These are phyloP conservation scores for Geoglossum glabrum DNA, from an alignment of 495 filamentous ascomycete species.

Conservation along the genomic window DNA sequence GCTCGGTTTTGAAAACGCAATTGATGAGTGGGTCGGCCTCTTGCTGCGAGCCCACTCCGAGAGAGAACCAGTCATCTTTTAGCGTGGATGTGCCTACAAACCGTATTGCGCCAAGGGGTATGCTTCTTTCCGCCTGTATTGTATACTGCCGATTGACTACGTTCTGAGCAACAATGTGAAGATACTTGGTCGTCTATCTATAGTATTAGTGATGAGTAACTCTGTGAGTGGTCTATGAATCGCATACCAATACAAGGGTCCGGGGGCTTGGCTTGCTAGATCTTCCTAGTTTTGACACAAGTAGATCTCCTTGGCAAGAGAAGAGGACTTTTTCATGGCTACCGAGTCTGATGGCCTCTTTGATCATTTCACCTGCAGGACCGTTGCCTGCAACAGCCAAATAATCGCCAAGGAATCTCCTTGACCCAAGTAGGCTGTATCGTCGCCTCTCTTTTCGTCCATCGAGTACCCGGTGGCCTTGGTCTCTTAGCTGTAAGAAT, in stretches of 20 bases:
- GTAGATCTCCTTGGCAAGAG: slow-evolving; percentile 70
- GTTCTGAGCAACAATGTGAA: slow-evolving; percentile 72
- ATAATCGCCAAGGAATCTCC: slow-evolving; percentile 91
- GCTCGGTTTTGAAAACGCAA: slow-evolving; percentile 91
- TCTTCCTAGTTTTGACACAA: slow-evolving; percentile 85
- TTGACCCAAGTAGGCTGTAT: slow-evolving; percentile 74
- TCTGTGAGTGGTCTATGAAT: not conserved
- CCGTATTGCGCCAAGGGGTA: slow-evolving; percentile 73
- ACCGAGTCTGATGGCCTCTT: slow-evolving; percentile 43
- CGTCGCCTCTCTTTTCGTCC: slow-evolving; percentile 78
- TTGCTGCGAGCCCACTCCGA: slow-evolving; percentile 70
- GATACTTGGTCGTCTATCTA: slow-evolving; percentile 48
- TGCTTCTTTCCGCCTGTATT: slow-evolving; percentile 60
- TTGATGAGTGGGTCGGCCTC: slow-evolving; percentile 81
- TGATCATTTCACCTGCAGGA: slow-evolving; percentile 66
- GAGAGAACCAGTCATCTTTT: slow-evolving; percentile 90
- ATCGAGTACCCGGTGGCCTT: slow-evolving; percentile 69
- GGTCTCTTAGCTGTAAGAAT: slow-evolving; percentile 68
- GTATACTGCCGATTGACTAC: slow-evolving; percentile 63
- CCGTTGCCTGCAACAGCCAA: slow-evolving; percentile 62
- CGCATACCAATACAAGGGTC: slow-evolving; percentile 50
- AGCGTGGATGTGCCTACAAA: slow-evolving; percentile 56
- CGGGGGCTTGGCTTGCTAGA: slow-evolving; percentile 84
- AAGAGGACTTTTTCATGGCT: slow-evolving; percentile 56
- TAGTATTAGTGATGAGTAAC: not conserved